Base-by-base conservation (phyloP, 2,329 filamentous ascomycete species). In the Colletotrichum siamense region DNA sequence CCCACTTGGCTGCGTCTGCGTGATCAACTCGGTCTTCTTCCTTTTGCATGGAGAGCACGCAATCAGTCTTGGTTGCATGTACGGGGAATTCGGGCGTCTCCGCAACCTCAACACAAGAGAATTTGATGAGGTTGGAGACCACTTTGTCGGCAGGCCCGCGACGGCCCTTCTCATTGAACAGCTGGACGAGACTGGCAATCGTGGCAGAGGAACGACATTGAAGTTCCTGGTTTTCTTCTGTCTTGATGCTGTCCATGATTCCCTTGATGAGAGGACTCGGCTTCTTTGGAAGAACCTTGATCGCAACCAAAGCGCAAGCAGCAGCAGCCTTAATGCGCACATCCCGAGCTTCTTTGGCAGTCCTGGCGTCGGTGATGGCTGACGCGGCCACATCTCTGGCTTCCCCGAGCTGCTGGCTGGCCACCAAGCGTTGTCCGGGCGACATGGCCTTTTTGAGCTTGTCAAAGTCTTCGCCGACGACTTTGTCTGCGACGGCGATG, bases 191-290 rank as follows among this genome's bases (percentile, higher is more conserved):
- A 52, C 91, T 91, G 8, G 96, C 95, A 69, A 99, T 94, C 5
- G 96, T 96, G 16, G 91, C 92, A 3, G 96, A 95, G 32, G 96
- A 98, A 28, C 96, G 94, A 80, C 92, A 92, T 83, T 99, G 97
- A 2, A 99, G 89, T 79, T 97, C 95, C 32, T 94, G 86, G 81
- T 98, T 99, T 81, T 98, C 97, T 83, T 99, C 98, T 49, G 93
- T 93, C 86, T 99, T 99, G 82, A 99, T 92, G 81, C 96, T 99
- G 84, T 99, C 97, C 97, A 99, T 99, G 85, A 99, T 95, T 4
- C 93, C 95, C 86, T 98, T 98, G 86, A 99, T 99, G 15, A 98
- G 92, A 22, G 94, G 92, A 77, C 95, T 96, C 12, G 96, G 96
- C 83, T 98, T 99, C 91, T 98, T 99, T 0, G 98, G 96, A 12